Percentiles rank a stretch among this genome's conserved stretches.
Evolutionary conservation across 148 eudicot species (phyloP).

Genomic region (Vaccinium myrtillus): DNA sequence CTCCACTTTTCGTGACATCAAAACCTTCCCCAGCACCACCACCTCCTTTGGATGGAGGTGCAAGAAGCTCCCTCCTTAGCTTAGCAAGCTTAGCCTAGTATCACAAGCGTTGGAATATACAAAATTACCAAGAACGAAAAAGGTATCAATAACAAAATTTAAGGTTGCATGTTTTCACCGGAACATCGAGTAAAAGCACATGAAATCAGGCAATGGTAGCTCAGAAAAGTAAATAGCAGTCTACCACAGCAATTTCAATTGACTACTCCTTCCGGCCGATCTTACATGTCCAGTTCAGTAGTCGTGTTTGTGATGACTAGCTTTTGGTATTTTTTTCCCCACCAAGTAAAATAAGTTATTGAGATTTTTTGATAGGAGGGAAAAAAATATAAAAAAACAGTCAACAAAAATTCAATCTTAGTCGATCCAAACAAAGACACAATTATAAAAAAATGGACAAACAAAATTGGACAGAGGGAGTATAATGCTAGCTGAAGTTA

Average conservation of each 20-base stretch:
- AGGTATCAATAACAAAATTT: not conserved
- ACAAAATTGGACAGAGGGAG: not conserved
- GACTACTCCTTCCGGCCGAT: not conserved
- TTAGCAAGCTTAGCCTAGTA: constrained; percentile 96
- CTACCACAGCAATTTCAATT: constrained; percentile 4
- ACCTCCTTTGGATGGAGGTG: constrained; percentile 89
- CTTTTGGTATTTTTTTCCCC: not conserved
- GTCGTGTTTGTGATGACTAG: not conserved
- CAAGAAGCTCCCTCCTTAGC: constrained; percentile 87
- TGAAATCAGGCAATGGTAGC: not conserved
- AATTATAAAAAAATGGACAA: not conserved
- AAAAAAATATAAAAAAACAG: not conserved
- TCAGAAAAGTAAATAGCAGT: not conserved
- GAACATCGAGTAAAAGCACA: constrained; percentile 10
- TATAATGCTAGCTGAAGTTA: not conserved
- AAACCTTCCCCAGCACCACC: constrained; percentile 99
- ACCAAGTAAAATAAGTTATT: not conserved
- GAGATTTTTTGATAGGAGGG: not conserved
- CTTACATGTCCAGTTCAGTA: not conserved
- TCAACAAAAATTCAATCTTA: too few species aligned
- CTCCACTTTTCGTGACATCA: constrained; percentile 99
- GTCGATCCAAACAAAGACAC: not conserved
- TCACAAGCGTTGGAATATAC: constrained; percentile 7
- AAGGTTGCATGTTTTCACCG: not conserved
- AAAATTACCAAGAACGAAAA: not conserved